Evolutionary conservation across 495 filamentous ascomycete genomes (phyloP).

Genomic region (Chlorociboria aeruginascens): DNA sequence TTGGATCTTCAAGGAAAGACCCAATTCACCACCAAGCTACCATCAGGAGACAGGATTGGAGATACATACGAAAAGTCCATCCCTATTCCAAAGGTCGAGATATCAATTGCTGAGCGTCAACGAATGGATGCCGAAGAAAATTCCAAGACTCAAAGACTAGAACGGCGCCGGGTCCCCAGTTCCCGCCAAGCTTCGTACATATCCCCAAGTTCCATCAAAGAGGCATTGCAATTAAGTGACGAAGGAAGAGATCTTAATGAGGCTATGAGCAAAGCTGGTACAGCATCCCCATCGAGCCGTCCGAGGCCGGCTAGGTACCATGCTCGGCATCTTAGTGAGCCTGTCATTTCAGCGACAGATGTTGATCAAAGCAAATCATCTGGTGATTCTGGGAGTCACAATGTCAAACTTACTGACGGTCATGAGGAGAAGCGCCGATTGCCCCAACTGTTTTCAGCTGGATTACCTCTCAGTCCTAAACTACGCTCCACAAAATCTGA

Average conservation of each 20-base stretch:
- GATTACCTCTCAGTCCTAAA: neutral
- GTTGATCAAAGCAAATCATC: no score
- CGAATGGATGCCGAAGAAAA: conserved; percentile 4
- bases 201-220: neutral
- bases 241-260: conserved; percentile 12
- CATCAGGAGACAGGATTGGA: no score
- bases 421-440: no score
- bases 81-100: conserved; percentile 3
- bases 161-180: neutral
- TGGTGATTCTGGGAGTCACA: no score
- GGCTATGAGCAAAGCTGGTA: conserved; percentile 8
- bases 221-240: conserved; percentile 3
- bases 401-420: no score
- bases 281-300: neutral
- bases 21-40: no score
- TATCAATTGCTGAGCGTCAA: conserved; percentile 16
- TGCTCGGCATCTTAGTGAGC: neutral
- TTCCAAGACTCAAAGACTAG: neutral
- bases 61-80: no score
- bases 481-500: neutral
- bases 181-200: neutral
- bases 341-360: no score
- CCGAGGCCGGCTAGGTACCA: neutral
- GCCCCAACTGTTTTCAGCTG: neutral
- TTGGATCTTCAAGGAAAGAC: no score